Percentiles rank a stretch among this genome's conserved stretches.
phyloP scores from a whole-genome alignment of 1,284 basidiomycete genomes.

The Trametes versicolor region DNA sequence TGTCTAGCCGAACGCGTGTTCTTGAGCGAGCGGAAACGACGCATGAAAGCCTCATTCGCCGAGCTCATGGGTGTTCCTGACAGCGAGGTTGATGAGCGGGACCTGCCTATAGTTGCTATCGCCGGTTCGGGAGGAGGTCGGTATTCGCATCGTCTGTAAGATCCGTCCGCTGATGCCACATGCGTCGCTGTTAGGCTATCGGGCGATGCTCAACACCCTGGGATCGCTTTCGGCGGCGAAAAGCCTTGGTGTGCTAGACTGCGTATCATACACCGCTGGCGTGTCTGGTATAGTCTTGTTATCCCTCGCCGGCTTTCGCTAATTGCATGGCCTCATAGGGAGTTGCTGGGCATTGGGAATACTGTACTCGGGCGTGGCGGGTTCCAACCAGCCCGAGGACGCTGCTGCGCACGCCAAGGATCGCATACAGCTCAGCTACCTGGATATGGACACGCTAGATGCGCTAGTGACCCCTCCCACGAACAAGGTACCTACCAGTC shows the following conservation, averaged over 20 bases:
- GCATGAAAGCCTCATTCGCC: slow-evolving; percentile 48
- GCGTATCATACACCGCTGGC: slow-evolving; percentile 49
- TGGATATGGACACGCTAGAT: slow-evolving; percentile 49
- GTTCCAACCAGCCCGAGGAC: slow-evolving; percentile 36
- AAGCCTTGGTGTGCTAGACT: slow-evolving; percentile 47
- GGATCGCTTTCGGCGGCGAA: slow-evolving; percentile 49
- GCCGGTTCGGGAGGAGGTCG: slow-evolving; percentile 53
- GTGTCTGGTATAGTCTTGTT: slow-evolving; percentile 46
- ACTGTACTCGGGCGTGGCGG: slow-evolving; percentile 51
- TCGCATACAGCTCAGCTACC: slow-evolving; percentile 49
- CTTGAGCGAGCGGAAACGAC: slow-evolving; percentile 45
- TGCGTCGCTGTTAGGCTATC: slow-evolving; percentile 43
- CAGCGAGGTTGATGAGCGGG: slow-evolving; percentile 49
- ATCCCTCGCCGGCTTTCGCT: not conserved
- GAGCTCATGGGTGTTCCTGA: slow-evolving; percentile 47
- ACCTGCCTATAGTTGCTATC: slow-evolving; percentile 53
- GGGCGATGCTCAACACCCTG: slow-evolving; percentile 54
- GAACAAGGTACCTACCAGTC: slow-evolving; percentile 43
- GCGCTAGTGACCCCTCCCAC: slow-evolving; percentile 48
- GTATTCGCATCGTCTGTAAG: not conserved
- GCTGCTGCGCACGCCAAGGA: slow-evolving; percentile 46
- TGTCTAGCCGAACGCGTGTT: slow-evolving; percentile 50
- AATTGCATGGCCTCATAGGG: slow-evolving; percentile 26
- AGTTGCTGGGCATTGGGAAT: slow-evolving; percentile 52
- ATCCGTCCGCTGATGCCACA: not conserved